Percentiles rank a stretch among this genome's conserved stretches.
Conservation (phyloP, 768 basidiomycete genomes). For the Wakefieldia striispora region DNA sequence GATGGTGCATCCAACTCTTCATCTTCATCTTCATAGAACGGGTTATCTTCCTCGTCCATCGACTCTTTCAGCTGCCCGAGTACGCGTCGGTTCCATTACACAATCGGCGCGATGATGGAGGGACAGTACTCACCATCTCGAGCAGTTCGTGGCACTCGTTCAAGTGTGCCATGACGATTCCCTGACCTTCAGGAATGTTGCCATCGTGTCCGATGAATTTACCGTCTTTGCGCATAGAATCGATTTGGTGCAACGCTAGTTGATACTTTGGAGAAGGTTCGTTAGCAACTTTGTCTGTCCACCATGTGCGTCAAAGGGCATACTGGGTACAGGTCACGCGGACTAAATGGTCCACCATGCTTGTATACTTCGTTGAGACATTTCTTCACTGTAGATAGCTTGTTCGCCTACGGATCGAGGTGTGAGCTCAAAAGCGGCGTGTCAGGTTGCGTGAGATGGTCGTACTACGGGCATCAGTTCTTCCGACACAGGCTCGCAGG, state of each 20-base stretch:
- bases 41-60: constrained; percentile 70
- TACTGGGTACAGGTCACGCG: constrained; percentile 92
- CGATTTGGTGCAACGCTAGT: constrained; percentile 92
- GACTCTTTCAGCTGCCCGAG: constrained; percentile 63
- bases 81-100: background rate
- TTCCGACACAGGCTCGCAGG: constrained; percentile 96
- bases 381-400: constrained; percentile 94
- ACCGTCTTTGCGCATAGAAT: constrained; percentile 88
- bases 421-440: background rate
- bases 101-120: background rate
- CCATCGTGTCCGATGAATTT: constrained; percentile 91
- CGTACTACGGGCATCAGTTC: constrained; percentile 94
- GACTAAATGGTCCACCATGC: constrained; percentile 89
- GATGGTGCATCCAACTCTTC: constrained; percentile 22
- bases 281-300: constrained; percentile 1
- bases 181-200: constrained; percentile 91
- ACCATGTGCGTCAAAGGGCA: constrained; percentile 28
- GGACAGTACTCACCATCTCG: constrained; percentile 68
- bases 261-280: constrained; percentile 62
- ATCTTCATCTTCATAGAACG: constrained; percentile 51
- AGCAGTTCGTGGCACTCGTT: constrained; percentile 95
- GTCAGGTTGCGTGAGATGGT: constrained; percentile 4
- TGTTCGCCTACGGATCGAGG: constrained; percentile 72
- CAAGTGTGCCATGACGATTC: constrained; percentile 92
- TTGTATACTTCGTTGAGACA: constrained; percentile 95